Conservation (phyloP, 2,329 filamentous ascomycete genomes). For the Penicillium oxalicum region DNA sequence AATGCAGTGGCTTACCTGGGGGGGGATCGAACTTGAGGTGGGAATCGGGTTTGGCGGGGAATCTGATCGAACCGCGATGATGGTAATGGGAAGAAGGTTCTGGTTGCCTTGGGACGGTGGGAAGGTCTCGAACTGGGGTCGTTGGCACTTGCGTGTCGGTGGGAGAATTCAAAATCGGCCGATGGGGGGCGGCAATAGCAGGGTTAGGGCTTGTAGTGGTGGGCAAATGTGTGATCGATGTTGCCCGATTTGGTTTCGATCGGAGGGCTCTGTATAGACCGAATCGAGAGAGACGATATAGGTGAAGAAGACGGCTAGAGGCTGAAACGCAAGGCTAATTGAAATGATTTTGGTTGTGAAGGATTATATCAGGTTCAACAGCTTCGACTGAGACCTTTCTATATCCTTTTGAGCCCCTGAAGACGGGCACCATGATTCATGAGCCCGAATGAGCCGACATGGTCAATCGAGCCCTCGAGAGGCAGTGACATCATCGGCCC, state of each 20-base stretch:
- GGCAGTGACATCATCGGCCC: slow-evolving; percentile 22
- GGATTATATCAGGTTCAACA: too few species aligned
- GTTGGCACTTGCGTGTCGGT: not conserved
- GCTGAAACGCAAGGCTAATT: too few species aligned
- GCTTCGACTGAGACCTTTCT: too few species aligned
- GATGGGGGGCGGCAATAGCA: slow-evolving; percentile 9
- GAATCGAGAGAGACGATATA: not conserved
- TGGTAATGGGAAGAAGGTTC: too few species aligned
- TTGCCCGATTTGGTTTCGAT: not conserved
- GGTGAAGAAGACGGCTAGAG: not conserved
- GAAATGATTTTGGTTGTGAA: too few species aligned
- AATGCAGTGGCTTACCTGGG: too few species aligned
- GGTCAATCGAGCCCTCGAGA: slow-evolving; percentile 8
- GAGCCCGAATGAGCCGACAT: not conserved
- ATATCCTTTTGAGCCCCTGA: slow-evolving; percentile 1
- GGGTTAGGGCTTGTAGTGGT: slow-evolving; percentile 10
- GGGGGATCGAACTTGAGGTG: not conserved
- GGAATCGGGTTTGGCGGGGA: not conserved
- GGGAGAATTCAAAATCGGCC: not conserved
- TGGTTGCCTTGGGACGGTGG: too few species aligned
- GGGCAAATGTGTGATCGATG: not conserved
- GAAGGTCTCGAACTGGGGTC: too few species aligned
- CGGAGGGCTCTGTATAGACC: slow-evolving; percentile 9
- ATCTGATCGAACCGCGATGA: not conserved
- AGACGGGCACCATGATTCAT: slow-evolving; percentile 5